Base-by-base conservation (phyloP, 345 rosid species). In the Nasturtium officinale region DNA sequence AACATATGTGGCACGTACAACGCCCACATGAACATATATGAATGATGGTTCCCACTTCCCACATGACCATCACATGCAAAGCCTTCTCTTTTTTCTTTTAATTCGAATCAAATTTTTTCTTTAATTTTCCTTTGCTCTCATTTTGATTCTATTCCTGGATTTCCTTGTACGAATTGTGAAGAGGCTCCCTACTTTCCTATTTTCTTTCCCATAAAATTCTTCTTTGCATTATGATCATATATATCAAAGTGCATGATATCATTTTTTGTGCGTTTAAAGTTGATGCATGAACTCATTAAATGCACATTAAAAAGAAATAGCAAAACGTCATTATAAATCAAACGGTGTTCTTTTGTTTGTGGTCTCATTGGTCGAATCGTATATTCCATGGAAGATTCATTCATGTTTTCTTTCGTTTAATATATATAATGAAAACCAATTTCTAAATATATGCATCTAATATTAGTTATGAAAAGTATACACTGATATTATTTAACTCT, bases 61-160 rank as follows among this genome's bases (percentile, higher is more conserved):
- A 67, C 69, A 75, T 61, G 75, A 53, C 23, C 64, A 32, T 75
- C 79, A 75, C 76, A 76, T 76, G 79, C 75, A 62, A 54, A 21
- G 35, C 20, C 51, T 18, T 51, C 35, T 26, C 46, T 9, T 5
- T 42, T 29, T 63, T 21, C 42, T 45, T 47, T 67, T 25, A 2
- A 38, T 37, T 58, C 46, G 17, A 29, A 53, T 21, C 56, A 47
- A 63, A 4, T 10, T 5, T 13, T 18, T 16, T 16, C 35, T 66
- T 67, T 67, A 51, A 2, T 60, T 48, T 65, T 18, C 40, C 48
- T 16, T 75, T 25, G 51, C 74, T 25, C 65, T 55, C 65, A 55
- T 48, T 48, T 69, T 43, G 79, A 76, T 62, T 76, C 59, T 69
- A 70, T 45, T 76, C 46, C 58, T 45, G 8, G 38, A 54, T 69